These are phyloP conservation scores for Pleoardoris graminearum DNA, from an alignment of 2,329 filamentous ascomycete species.

Conservation along the genomic window DNA sequence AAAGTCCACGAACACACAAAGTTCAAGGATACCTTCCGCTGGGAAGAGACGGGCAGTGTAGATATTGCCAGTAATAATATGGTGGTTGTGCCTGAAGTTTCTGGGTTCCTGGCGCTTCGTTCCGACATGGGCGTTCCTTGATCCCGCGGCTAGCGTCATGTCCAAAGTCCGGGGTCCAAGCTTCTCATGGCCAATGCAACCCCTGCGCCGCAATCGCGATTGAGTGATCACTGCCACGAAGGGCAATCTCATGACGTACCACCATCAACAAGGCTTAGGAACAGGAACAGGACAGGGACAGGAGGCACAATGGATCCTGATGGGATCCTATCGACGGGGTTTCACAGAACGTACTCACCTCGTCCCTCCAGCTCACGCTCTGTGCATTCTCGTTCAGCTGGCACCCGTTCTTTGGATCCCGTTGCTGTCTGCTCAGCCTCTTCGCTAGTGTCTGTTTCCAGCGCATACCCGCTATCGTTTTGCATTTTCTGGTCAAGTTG, in stretches of 20 bases:
- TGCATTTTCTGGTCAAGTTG: constrained; percentile 4
- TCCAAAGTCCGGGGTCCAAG: constrained; percentile 12
- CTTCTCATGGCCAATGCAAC: constrained; percentile 21
- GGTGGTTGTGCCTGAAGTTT: neutral
- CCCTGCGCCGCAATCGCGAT: constrained; percentile 27
- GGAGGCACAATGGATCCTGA: constrained; percentile 1
- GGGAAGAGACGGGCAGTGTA: neutral
- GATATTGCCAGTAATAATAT: neutral
- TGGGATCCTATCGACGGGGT: neutral
- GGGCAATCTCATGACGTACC: constrained; percentile 38
- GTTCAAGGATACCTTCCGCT: neutral
- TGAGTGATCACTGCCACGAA: constrained; percentile 35
- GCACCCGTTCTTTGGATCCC: neutral
- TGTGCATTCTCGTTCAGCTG: constrained; percentile 4
- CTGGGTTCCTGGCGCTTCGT: neutral
- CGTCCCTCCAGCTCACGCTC: neutral
- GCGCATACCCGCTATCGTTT: constrained; percentile 13
- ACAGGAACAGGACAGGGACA: constrained; percentile 14
- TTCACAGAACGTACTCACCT: neutral
- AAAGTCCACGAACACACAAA: neutral
- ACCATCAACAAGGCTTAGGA: constrained; percentile 8
- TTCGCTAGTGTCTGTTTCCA: constrained; percentile 14
- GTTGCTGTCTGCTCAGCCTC: constrained; percentile 6
- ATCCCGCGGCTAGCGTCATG: constrained; percentile 21
- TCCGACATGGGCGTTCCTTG: constrained; percentile 11